Percentiles rank a stretch among this genome's conserved stretches.
Conservation (phyloP, 106 monocot genomes). For the Narthecium ossifragum region DNA sequence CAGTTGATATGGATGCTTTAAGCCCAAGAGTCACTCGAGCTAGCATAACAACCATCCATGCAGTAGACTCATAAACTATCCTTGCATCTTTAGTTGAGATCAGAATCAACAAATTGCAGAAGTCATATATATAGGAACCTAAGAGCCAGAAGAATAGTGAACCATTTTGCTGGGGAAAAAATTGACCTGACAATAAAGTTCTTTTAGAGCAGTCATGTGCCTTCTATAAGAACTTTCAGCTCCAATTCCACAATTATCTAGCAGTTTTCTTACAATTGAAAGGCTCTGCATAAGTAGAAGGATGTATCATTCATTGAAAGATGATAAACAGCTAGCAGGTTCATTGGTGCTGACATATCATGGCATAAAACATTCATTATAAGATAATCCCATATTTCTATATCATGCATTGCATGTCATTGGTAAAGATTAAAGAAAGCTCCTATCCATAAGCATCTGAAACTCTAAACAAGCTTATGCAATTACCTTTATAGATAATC, state of each 20-base stretch:
- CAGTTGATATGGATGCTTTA: conserved; percentile 32
- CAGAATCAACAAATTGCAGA: conserved; percentile 43
- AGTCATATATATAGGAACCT: neutral
- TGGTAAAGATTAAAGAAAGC: too few species aligned
- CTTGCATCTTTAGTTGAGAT: conserved; percentile 35
- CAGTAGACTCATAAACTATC: conserved; percentile 75
- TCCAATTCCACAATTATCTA: conserved; percentile 52
- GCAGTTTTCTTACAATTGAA: conserved; percentile 60
- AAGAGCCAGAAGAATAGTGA: neutral
- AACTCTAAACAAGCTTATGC: too few species aligned
- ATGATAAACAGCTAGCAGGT: too few species aligned
- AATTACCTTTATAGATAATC: conserved; percentile 58
- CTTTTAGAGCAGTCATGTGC: conserved; percentile 54
- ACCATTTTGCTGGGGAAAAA: neutral
- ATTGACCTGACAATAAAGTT: conserved; percentile 71
- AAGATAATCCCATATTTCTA: too few species aligned
- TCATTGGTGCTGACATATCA: too few species aligned
- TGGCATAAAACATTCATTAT: too few species aligned
- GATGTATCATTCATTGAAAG: neutral
- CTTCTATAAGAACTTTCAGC: conserved; percentile 35
- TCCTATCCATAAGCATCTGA: too few species aligned
- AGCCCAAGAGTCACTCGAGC: conserved; percentile 52
- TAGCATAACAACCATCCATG: conserved; percentile 75
- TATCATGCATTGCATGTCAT: too few species aligned
- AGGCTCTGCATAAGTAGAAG: conserved; percentile 49